Evolutionary conservation across 345 rosid species (phyloP).

Genomic region (Aegle marmelos): DNA sequence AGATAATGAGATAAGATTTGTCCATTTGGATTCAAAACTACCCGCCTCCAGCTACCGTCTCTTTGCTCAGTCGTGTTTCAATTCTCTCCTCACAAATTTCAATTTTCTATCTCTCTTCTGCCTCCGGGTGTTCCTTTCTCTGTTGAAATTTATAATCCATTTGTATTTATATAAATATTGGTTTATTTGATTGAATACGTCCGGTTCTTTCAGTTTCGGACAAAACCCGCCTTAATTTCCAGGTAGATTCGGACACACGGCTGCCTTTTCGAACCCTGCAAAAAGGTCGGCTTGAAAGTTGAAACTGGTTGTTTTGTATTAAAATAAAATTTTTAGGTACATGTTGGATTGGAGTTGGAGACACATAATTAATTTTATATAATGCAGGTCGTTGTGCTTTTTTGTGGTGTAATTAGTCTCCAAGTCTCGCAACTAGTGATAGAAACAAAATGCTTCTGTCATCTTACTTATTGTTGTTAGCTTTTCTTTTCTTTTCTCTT

Average conservation of each 20-base stretch:
- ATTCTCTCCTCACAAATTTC: conserved; percentile 35
- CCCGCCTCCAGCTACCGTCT: neutral
- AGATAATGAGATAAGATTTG: conserved; percentile 32
- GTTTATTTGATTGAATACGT: conserved; percentile 17
- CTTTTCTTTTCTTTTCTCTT: too few species aligned
- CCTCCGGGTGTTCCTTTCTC: neutral
- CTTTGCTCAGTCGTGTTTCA: conserved; percentile 31
- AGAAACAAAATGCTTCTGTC: conserved; percentile 8
- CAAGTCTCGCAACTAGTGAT: neutral
- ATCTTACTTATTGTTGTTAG: neutral
- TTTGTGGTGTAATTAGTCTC: neutral
- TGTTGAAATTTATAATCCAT: neutral
- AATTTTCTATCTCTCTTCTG: neutral
- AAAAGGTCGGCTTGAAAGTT: neutral
- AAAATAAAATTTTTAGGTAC: conserved; percentile 7
- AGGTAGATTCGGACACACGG: conserved; percentile 47
- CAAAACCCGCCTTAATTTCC: conserved; percentile 57
- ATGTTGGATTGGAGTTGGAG: neutral
- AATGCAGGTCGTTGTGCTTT: neutral
- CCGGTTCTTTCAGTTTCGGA: conserved; percentile 24
- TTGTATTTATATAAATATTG: neutral
- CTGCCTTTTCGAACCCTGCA: conserved; percentile 24
- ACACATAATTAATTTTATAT: neutral
- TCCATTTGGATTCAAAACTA: conserved; percentile 14
- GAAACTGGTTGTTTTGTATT: conserved; percentile 4